These are phyloP conservation scores for Grosmannia serpens DNA, from an alignment of 2,329 filamentous ascomycete species.

Conservation along the genomic window DNA sequence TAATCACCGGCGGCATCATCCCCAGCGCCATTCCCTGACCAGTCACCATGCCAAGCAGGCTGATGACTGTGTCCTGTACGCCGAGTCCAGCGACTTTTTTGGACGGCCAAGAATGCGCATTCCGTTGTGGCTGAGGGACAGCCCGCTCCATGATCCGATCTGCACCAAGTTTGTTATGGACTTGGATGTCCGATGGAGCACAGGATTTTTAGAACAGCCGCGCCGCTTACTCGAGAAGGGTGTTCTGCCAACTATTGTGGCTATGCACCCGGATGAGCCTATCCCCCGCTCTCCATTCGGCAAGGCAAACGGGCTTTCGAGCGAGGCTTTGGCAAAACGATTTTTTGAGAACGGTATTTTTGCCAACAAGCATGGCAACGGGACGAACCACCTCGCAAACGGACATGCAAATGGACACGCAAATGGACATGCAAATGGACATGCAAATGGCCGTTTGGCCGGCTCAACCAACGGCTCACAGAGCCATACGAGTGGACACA, in stretches of 20 bases:
- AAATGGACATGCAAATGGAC: background rate
- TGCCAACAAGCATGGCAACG: conserved; percentile 8
- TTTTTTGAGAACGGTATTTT: background rate
- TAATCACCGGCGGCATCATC: conserved; percentile 4
- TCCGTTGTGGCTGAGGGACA: conserved; percentile 23
- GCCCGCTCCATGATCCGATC: conserved; percentile 15
- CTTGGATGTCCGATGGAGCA: conserved; percentile 35
- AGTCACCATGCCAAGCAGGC: conserved; percentile 4
- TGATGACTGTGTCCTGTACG: conserved; percentile 22
- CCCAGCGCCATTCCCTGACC: conserved; percentile 17
- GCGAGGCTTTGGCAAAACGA: conserved; percentile 5
- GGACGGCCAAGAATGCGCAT: conserved; percentile 22
- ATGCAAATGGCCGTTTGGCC: background rate
- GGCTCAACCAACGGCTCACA: background rate
- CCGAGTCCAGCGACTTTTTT: conserved; percentile 29
- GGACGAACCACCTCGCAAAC: conserved; percentile 1
- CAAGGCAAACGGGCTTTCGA: background rate
- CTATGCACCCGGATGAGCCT: conserved; percentile 25
- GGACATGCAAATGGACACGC: background rate
- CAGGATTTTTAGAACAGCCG: conserved; percentile 24
- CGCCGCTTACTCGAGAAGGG: conserved; percentile 24
- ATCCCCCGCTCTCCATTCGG: background rate
- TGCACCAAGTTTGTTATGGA: conserved; percentile 36
- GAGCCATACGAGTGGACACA: background rate
- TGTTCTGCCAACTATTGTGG: conserved; percentile 32